Evolutionary conservation across 129 eudicot species (phyloP), one percentile per base, ranked within the genome.

Genomic region (Rutidosis leptorrhynchoides): DNA sequence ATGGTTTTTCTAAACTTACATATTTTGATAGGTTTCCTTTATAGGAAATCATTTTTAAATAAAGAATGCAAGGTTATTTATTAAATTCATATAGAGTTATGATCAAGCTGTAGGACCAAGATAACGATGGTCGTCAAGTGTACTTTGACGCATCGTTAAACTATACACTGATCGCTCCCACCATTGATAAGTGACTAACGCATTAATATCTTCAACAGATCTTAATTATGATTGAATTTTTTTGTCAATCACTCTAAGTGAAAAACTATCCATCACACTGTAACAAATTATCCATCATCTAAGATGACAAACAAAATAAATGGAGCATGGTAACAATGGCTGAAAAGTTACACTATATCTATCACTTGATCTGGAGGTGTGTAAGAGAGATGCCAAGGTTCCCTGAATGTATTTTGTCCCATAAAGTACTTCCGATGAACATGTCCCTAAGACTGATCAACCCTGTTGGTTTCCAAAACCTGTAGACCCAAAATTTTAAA

Each of bases 391-490:
- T 84, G 89, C 99, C 99, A 93, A 32, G 99, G 99, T 62, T 93
- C 90, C 25, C 88, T 65, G 79, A 93, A 93, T 26, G 96, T 86
- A 64, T 93, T 93, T 63, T 86, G 79, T 25, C 99, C 99, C 96
- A 93, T 84, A 60, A 89, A 89, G 73, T 86, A 93, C 96, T 89
- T 84, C 64, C 99, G 83, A 59, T 93, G 90, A 23, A 89, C 99
- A 66, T 93, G 99, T 58, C 92, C 95, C 64, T 89, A 90, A 52
- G 96, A 89, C 68, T 93, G 95, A 72, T 89, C 99, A 12, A 83
- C 96, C 81, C 99, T 89, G 78, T 86, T 93, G 15, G 95, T 93
- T 81, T 93, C 99, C 84, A 93, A 62, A 32, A 93, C 99, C 99
- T 93, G 72, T 71, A 76, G 33, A 26, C 72, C 72, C 21, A 14